Percentiles rank a stretch among this genome's conserved stretches.
Conservation (phyloP, 1,284 basidiomycete genomes). For the Tremellales sp. region DNA sequence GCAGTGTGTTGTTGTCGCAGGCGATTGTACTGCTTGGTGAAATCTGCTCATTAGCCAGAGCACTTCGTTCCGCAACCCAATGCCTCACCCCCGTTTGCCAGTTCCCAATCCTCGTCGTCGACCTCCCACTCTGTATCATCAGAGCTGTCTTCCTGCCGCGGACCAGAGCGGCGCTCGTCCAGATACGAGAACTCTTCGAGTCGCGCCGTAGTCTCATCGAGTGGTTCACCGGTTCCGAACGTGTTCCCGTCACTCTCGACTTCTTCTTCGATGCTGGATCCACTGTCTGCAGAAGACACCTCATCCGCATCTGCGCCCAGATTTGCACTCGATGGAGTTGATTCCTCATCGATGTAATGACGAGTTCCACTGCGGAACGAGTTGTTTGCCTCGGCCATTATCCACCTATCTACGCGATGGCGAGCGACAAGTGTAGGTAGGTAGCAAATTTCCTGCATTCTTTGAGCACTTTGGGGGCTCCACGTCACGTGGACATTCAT, state of each 20-base stretch:
- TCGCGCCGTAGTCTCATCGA: neutral
- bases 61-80: neutral
- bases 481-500: too few species aligned
- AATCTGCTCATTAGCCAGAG: constrained; percentile 57
- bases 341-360: too few species aligned
- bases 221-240: neutral
- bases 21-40: constrained; percentile 94
- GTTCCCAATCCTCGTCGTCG: constrained; percentile 90
- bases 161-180: neutral
- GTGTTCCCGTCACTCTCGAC: constrained; percentile 3
- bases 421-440: too few species aligned
- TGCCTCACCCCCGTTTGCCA: constrained; percentile 57
- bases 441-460: too few species aligned
- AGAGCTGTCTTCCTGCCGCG: constrained; percentile 22
- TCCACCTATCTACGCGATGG: too few species aligned
- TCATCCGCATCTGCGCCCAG: too few species aligned
- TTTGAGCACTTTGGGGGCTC: too few species aligned
- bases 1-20: constrained; percentile 64
- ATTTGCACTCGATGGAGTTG: too few species aligned
- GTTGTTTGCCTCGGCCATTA: too few species aligned
- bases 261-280: constrained; percentile 29
- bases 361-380: too few species aligned
- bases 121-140: constrained; percentile 53
- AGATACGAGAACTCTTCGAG: neutral
- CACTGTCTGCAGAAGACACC: too few species aligned